These are phyloP conservation scores for Yamadazyma paraphyllophila DNA, from an alignment of 805 yeast species.

Conservation along the genomic window DNA sequence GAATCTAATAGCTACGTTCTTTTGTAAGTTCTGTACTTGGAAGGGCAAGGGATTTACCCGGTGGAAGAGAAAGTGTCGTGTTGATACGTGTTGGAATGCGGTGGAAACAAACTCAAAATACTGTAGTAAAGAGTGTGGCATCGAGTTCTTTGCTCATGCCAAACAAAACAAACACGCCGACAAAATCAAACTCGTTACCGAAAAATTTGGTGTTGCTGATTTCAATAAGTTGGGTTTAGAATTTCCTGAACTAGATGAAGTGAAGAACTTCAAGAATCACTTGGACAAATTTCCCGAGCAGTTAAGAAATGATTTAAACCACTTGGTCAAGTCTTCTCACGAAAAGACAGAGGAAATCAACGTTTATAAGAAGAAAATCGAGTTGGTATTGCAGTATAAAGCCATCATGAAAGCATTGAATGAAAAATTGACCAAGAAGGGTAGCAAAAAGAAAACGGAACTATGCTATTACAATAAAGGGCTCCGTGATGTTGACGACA, in stretches of 20 bases:
- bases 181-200: constrained; percentile 20
- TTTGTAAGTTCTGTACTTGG: constrained; percentile 72
- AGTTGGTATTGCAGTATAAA: constrained; percentile 27
- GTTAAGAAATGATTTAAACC: constrained; percentile 18
- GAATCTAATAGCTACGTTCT: constrained; percentile 59
- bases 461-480: constrained; percentile 12
- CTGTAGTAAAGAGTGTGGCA: constrained; percentile 74
- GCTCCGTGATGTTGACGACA: constrained; percentile 8
- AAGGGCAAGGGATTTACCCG: constrained; percentile 48
- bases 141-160: constrained; percentile 23
- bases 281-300: constrained; percentile 19
- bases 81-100: constrained; percentile 55
- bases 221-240: constrained; percentile 26
- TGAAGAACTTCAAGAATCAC: constrained; percentile 19
- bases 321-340: constrained; percentile 18
- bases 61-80: constrained; percentile 78
- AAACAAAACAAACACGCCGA: background rate
- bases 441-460: constrained; percentile 13
- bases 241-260: constrained; percentile 45
- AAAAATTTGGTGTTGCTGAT: constrained; percentile 14
- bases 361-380: constrained; percentile 12
- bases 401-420: constrained; percentile 38
- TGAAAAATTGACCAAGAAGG: constrained; percentile 27
- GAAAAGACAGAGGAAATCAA: constrained; percentile 14
- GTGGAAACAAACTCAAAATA: constrained; percentile 58